Base-by-base conservation (phyloP, 306 rosid species). In the Echinosophora koreensis region DNA sequence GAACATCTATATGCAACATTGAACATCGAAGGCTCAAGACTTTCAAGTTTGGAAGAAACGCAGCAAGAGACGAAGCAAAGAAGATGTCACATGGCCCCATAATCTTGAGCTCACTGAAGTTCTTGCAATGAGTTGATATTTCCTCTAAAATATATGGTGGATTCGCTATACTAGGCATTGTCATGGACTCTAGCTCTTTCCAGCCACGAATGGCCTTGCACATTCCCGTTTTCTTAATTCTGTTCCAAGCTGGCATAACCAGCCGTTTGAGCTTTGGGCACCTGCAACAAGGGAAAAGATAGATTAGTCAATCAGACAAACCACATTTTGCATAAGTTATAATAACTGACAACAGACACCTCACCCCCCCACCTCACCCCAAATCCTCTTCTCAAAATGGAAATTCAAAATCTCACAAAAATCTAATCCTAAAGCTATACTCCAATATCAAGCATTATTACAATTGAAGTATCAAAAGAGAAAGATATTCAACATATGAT, bases 201-300 rank as follows among this genome's bases (percentile, higher is more conserved):
- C 96, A 92, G 65, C 86, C 71, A 0, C 81, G 69, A 51, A 88
- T 84, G 68, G 97, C 97, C 80, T 88, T 85, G 85, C 92, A 82
- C 82, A 92, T 92, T 85, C 95, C 97, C 3, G 87, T 73, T 78
- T 83, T 92, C 76, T 90, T 92, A 41, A 90, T 88, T 82, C 89
- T 88, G 87, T 92, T 92, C 93, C 97, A 90, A 70, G 93, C 97
- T 1, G 97, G 97, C 79, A 92, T 71, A 71, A 92, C 97, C 0
- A 92, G 93, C 4, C 87, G 84, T 47, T 76, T 87, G 41, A 87
- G 91, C 51, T 0, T 60, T 5, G 91, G 91, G 74, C 88, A 88
- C 86, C 97, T 92, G 78, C 50, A 65, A 84, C 35, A 79, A 63
- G 52, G 52, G 15, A 84, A 15, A 35, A 46, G 47, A 69, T 50